phyloP scores from a whole-genome alignment of 1,139 yeast genomes.

The Pichia sp. region DNA sequence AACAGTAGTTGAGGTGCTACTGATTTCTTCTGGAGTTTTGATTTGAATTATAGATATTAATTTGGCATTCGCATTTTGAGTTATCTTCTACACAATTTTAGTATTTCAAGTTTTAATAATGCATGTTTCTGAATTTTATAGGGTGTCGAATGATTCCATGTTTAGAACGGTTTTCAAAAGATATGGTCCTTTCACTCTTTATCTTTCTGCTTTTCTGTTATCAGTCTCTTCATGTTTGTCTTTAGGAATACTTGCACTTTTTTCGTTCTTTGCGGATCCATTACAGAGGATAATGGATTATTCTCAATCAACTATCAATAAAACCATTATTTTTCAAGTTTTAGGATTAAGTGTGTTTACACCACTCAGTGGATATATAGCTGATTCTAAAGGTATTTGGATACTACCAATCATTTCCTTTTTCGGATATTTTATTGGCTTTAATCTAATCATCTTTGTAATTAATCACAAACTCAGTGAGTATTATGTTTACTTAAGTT shows the following conservation, averaged over 20 bases:
- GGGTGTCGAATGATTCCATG: no score
- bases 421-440: constrained; percentile 24
- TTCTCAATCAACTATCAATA: constrained; percentile 26
- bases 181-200: constrained; percentile 23
- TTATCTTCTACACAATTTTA: no score
- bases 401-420: constrained; percentile 25
- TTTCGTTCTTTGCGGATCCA: constrained; percentile 29
- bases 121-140: no score
- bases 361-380: constrained; percentile 29
- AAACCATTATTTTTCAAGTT: constrained; percentile 28
- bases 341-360: constrained; percentile 27
- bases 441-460: constrained; percentile 19
- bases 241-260: constrained; percentile 27
- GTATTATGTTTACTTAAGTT: constrained; percentile 23
- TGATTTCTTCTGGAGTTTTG: no score
- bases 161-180: constrained; percentile 7
- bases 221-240: constrained; percentile 27
- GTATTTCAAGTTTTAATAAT: no score
- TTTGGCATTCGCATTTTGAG: no score
- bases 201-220: constrained; percentile 22
- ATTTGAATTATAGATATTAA: no score
- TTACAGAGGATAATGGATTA: constrained; percentile 22
- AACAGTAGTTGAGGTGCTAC: no score
- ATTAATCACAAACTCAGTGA: constrained; percentile 14
- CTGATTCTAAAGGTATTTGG: constrained; percentile 30